Base-by-base conservation (phyloP, 2,329 filamentous ascomycete species). In the Blastomyces percursus region DNA sequence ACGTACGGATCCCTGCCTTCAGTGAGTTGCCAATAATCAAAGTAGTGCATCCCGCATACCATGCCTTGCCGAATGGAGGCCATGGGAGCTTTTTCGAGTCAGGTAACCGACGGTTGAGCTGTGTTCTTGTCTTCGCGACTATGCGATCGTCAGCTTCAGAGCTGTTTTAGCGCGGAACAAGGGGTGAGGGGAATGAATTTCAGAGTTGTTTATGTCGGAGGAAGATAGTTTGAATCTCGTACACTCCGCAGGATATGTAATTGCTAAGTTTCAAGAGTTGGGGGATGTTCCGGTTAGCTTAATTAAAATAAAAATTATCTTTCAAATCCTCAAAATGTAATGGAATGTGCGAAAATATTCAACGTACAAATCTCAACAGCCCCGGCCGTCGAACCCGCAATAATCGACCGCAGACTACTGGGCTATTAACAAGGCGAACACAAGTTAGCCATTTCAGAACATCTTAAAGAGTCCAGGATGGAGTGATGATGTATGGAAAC, bases 21-120 rank as follows among this genome's bases (percentile, higher is more conserved):
- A 94, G 82, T 61, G 91, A 95, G 78, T 99, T 99, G 65, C 94
- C 94, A 68, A 97, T 91, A 64, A 99, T 96, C 73, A 96, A 79
- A 35, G 94, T 97, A 56, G 94, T 97, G 79, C 94, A 99, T 46
- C 94, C 94, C 14, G 94, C 93, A 76, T 99, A 99, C 94, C 94
- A 99, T 76, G 96, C 91, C 69, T 78, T 81, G 58, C 94, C 94
- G 71, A 97, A 97, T 12, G 90, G 90, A 52, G 94, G 94, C 89
- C 91, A 96, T 61, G 93, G 91, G 38, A 96, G 83, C 79, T 96
- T 96, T 80, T 95, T 81, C 56, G 87, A 88, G 62, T 88, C 86
- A 58, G 89, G 81, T 71, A 97, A 81, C 69, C 87, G 85, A 68
- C 88, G 86, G 76, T 99, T 99, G 71, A 99, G 86, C 77, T 97